Conservation (phyloP, 768 basidiomycete species). For the Lentinula lateritia region DNA sequence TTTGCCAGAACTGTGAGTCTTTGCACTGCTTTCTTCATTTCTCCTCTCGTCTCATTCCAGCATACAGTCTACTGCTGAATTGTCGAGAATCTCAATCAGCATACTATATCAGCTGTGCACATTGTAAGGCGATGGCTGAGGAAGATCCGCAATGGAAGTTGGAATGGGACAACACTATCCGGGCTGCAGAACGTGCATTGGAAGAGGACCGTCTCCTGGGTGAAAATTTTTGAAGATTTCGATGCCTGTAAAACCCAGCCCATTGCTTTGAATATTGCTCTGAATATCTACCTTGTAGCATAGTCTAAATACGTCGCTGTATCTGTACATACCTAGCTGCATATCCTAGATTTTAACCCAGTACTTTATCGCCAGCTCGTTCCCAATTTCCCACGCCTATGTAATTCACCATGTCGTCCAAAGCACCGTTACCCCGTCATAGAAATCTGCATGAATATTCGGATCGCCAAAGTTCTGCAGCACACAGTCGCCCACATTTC, state of each 20-base stretch:
- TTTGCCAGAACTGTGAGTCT: constrained; percentile 52
- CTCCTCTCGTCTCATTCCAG: background rate
- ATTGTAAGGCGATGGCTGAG: constrained; percentile 35
- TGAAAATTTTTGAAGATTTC: too few species aligned
- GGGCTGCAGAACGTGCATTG: background rate
- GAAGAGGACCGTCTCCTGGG: background rate
- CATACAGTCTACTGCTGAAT: constrained; percentile 31
- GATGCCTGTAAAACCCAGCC: too few species aligned
- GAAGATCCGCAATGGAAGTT: constrained; percentile 28
- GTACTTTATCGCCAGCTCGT: too few species aligned
- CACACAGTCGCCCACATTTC: constrained; percentile 26
- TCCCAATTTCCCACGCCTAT: too few species aligned
- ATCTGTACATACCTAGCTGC: too few species aligned
- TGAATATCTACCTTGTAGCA: too few species aligned
- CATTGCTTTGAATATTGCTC: too few species aligned
- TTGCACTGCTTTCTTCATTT: background rate
- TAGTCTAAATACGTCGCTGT: too few species aligned
- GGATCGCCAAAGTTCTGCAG: background rate
- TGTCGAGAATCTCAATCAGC: constrained; percentile 28
- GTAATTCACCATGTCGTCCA: background rate
- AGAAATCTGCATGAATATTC: background rate
- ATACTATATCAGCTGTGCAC: constrained; percentile 47
- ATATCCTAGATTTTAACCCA: too few species aligned
- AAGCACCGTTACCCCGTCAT: background rate
- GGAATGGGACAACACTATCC: constrained; percentile 29